A percentile compares a stretch with the other conserved stretches of the same genome.
Evolutionary conservation across 768 basidiomycete species (phyloP).

Genomic region (Tylopilus sp.): DNA sequence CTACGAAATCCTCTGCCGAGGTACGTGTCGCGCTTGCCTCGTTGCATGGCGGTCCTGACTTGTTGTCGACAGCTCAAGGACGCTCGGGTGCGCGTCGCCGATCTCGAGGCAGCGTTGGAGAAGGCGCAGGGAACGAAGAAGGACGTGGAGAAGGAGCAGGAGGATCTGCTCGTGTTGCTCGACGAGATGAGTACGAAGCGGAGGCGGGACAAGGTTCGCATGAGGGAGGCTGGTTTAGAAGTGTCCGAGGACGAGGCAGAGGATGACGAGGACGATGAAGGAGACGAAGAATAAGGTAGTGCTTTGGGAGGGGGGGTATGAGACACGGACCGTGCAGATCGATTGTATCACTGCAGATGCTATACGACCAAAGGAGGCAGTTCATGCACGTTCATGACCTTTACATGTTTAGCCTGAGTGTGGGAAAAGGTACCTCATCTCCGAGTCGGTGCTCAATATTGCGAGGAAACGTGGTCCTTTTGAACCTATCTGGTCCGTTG

Average conservation of each 20-base stretch:
- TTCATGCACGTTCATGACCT: too few relatives aligned
- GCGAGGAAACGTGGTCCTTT: too few relatives aligned
- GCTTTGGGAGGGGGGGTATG: too few relatives aligned
- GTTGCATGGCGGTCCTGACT: too few relatives aligned
- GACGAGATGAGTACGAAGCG: conserved; percentile 91
- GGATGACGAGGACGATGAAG: conserved; percentile 57
- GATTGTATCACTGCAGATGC: too few relatives aligned
- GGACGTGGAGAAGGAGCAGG: conserved; percentile 94
- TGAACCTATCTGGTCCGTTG: too few relatives aligned
- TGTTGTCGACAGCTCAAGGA: conserved; percentile 38
- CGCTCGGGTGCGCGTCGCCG: conserved; percentile 45
- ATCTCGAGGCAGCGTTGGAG: conserved; percentile 46
- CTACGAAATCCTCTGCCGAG: conserved; percentile 37
- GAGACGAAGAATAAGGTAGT: conserved; percentile 24
- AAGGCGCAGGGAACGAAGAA: conserved; percentile 61
- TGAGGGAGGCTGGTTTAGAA: conserved; percentile 73
- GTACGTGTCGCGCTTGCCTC: conserved; percentile 19
- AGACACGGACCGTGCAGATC: too few relatives aligned
- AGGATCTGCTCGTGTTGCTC: conserved; percentile 88
- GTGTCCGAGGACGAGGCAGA: conserved; percentile 93
- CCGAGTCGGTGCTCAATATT: too few relatives aligned
- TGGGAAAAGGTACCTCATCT: too few relatives aligned
- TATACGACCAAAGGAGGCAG: too few relatives aligned
- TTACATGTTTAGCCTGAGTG: too few relatives aligned
- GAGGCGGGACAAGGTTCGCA: conserved; percentile 72